Conservation (phyloP, 129 eudicot species). For the Apium graveolens region DNA sequence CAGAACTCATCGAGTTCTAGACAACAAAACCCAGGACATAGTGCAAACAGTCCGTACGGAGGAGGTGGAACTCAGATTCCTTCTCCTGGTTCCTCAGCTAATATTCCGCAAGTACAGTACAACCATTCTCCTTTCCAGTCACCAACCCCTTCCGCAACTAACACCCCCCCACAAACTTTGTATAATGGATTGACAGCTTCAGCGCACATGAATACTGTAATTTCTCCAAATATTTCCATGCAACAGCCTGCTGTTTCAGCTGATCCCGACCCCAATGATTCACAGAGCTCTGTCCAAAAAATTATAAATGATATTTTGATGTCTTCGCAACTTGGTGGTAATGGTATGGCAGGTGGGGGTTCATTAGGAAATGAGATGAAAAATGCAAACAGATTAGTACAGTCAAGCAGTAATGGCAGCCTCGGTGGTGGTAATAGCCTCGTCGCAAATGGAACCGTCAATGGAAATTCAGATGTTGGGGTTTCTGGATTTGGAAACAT, state of each 20-base stretch:
- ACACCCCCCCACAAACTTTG: conserved; percentile 51
- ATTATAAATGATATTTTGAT: conserved; percentile 85
- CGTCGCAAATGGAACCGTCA: conserved; percentile 32
- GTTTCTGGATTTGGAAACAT: conserved; percentile 41
- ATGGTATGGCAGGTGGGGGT: conserved; percentile 37
- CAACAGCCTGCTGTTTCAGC: conserved; percentile 50
- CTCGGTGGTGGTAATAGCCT: conserved; percentile 26
- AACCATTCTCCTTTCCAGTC: conserved; percentile 69
- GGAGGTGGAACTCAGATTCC: conserved; percentile 42
- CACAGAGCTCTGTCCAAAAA: conserved; percentile 97
- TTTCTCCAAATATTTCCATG: conserved; percentile 57
- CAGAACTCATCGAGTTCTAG: conserved; percentile 74
- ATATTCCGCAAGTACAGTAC: conserved; percentile 46
- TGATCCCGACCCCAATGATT: conserved; percentile 59
- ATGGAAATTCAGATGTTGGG: conserved; percentile 21
- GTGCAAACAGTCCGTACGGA: conserved; percentile 40
- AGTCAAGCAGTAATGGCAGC: conserved; percentile 21
- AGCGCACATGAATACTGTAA: conserved; percentile 44
- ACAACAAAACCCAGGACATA: conserved; percentile 54
- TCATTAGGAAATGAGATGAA: conserved; percentile 46
- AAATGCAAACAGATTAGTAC: conserved; percentile 52
- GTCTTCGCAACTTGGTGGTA: conserved; percentile 63
- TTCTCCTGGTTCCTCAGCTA: conserved; percentile 63
- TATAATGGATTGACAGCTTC: conserved; percentile 38
- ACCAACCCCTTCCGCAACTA: conserved; percentile 61